Base-by-base conservation (phyloP, 148 eudicot species). In the Persicaria tinctoria region DNA sequence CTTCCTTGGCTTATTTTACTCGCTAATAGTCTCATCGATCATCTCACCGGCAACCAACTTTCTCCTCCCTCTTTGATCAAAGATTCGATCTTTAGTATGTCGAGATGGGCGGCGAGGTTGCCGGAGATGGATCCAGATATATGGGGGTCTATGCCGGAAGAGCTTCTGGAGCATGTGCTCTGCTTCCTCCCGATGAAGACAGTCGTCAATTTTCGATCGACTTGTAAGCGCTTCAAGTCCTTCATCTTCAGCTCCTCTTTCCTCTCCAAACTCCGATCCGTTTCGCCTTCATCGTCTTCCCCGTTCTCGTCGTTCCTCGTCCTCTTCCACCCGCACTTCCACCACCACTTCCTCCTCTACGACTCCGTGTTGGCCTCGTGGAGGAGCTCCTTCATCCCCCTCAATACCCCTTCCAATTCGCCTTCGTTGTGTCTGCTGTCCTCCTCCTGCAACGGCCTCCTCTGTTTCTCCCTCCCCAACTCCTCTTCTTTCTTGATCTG, bases 281-380 rank as follows among this genome's bases (percentile, higher is more conserved):
- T 79, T 3, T 84, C 83, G 11, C 76, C 85, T 23, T 45, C 79
- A 27, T 69, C 86, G 3, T 5, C 17, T 50, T 75, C 74, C 0
- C 70, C 85, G 12, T 62, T 82, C 71, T 79, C 86, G 11, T 85
- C 90, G 0, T 84, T 87, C 55, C 80, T 91, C 74, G 50, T 91
- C 1, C 86, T 89, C 41, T 87, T 90, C 16, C 92, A 91, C 75
- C 90, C 93, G 0, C 89, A 83, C 8, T 82, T 85, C 49, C 79
- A 47, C 8, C 74, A 16, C 55, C 74, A 72, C n/a, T 86, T 75
- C 74, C 84, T 85, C 8, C 82, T 89, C 8, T 89, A 80, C 82
- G 83, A 88, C 78, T 75, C 90, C 4, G 68, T 44, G 55, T 44
- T 70, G 3, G 76, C 76, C 59, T 32, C 81, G 46, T 91, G 97